A percentile compares a stretch with the other conserved stretches of the same genome.
Evolutionary conservation across 2,329 filamentous ascomycete genomes (phyloP).

Genomic region (Lasiodiplodia theobromae): DNA sequence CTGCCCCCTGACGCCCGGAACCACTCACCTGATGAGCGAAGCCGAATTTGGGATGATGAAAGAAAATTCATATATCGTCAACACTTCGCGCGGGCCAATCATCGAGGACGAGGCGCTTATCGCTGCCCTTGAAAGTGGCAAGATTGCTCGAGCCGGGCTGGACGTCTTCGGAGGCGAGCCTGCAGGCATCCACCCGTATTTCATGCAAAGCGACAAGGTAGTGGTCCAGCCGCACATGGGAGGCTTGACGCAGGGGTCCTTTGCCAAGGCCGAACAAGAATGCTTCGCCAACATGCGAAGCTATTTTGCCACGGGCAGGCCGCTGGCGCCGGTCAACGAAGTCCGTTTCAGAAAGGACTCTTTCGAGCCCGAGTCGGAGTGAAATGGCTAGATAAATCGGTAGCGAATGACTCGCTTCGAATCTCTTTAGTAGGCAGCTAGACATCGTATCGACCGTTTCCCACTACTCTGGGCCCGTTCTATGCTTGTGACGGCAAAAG

Average conservation of each 20-base stretch:
- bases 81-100: constrained; percentile 60
- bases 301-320: constrained; percentile 49
- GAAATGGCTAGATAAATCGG: not conserved
- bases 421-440: not conserved
- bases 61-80: constrained; percentile 56
- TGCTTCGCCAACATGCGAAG: constrained; percentile 57
- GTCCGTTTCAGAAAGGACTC: constrained; percentile 24
- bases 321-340: constrained; percentile 49
- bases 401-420: not conserved
- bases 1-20: constrained; percentile 55
- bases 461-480: not conserved
- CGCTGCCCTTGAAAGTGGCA: constrained; percentile 55
- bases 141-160: constrained; percentile 56
- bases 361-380: constrained; percentile 16
- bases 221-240: constrained; percentile 56
- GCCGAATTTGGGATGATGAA: constrained; percentile 57
- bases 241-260: constrained; percentile 54
- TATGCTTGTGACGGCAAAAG: not conserved
- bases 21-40: constrained; percentile 49
- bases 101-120: constrained; percentile 59
- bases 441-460: not conserved
- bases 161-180: constrained; percentile 59
- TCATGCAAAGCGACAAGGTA: constrained; percentile 49
- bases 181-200: constrained; percentile 47
- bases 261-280: constrained; percentile 52